These are phyloP conservation scores for Xylariaceae sp. DNA, from an alignment of 2,329 filamentous ascomycete genomes.

Conservation along the genomic window DNA sequence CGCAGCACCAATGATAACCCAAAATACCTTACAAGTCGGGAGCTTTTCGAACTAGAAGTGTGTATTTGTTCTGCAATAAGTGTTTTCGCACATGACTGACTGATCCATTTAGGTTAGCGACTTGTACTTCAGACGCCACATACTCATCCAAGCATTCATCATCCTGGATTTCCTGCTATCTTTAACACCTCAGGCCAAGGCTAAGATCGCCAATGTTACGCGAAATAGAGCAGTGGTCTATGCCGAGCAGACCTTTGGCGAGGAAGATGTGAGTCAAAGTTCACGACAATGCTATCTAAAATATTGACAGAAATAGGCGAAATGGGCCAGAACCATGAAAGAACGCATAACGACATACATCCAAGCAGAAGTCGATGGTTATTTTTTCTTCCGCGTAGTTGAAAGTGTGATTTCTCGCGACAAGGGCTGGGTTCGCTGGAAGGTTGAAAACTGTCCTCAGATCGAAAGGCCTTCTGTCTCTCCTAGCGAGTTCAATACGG, in stretches of 20 bases:
- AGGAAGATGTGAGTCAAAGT: constrained; percentile 68
- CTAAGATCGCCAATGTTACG: constrained; percentile 63
- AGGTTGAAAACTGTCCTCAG: constrained; percentile 84
- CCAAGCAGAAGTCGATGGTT: constrained; percentile 73
- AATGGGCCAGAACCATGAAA: constrained; percentile 81
- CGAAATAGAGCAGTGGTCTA: constrained; percentile 89
- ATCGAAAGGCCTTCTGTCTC: constrained; percentile 75
- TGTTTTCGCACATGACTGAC: constrained; percentile 7
- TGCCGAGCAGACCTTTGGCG: constrained; percentile 65
- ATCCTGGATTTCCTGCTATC: constrained; percentile 94
- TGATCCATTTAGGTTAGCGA: constrained; percentile 68
- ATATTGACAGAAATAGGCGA: constrained; percentile 47
- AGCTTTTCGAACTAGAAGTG: constrained; percentile 93
- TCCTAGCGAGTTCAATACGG: constrained; percentile 62
- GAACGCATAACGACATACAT: constrained; percentile 77
- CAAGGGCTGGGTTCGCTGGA: constrained; percentile 99
- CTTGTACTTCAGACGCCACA: constrained; percentile 87
- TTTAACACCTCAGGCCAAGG: constrained; percentile 75
- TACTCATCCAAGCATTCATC: constrained; percentile 92
- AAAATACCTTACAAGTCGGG: constrained; percentile 95
- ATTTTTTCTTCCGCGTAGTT: constrained; percentile 94
- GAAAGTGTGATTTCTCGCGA: constrained; percentile 93
- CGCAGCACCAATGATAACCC: constrained; percentile 83
- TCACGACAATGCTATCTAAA: background rate
- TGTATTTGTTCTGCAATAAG: constrained; percentile 12